These are phyloP conservation scores for Bacidia rubella DNA, from an alignment of 495 filamentous ascomycete genomes.

Conservation along the genomic window DNA sequence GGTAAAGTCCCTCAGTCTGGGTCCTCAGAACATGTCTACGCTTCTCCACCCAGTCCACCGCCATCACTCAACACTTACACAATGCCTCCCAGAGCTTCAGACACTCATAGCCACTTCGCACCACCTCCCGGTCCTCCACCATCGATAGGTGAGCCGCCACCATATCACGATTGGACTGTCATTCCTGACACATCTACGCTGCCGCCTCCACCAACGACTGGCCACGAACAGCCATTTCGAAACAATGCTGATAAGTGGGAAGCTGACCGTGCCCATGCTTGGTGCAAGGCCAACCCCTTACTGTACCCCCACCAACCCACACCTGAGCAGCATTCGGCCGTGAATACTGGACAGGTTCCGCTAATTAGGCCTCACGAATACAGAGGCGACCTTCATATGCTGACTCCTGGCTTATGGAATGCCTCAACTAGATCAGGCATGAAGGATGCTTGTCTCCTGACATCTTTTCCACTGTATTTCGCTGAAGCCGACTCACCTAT, in stretches of 20 bases:
- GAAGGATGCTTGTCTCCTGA: constrained; percentile 41
- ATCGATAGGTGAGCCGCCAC: constrained; percentile 31
- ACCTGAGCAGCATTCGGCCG: constrained; percentile 24
- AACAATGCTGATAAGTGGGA: constrained; percentile 61
- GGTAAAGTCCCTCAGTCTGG: constrained; percentile 7
- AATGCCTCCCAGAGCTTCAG: not conserved
- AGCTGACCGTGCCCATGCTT: constrained; percentile 58
- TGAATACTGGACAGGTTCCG: constrained; percentile 31
- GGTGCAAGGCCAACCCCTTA: constrained; percentile 53
- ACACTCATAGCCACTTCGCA: not conserved
- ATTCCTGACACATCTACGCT: constrained; percentile 70
- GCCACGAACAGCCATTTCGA: constrained; percentile 50
- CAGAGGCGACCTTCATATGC: constrained; percentile 27
- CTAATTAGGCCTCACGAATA: constrained; percentile 36
- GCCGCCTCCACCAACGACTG: constrained; percentile 66
- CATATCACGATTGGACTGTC: constrained; percentile 69
- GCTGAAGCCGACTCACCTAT: constrained; percentile 54
- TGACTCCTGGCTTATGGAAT: constrained; percentile 29
- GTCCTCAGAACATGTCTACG: constrained; percentile 12
- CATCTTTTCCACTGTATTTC: constrained; percentile 64
- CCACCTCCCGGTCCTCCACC: constrained; percentile 17
- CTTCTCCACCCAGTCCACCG: constrained; percentile 21
- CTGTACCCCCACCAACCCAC: constrained; percentile 38
- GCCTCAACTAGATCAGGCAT: constrained; percentile 25
- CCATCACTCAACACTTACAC: constrained; percentile 9